phyloP scores from a whole-genome alignment of 2,329 filamentous ascomycete genomes.

The Neopestalotiopsis clavispora region DNA sequence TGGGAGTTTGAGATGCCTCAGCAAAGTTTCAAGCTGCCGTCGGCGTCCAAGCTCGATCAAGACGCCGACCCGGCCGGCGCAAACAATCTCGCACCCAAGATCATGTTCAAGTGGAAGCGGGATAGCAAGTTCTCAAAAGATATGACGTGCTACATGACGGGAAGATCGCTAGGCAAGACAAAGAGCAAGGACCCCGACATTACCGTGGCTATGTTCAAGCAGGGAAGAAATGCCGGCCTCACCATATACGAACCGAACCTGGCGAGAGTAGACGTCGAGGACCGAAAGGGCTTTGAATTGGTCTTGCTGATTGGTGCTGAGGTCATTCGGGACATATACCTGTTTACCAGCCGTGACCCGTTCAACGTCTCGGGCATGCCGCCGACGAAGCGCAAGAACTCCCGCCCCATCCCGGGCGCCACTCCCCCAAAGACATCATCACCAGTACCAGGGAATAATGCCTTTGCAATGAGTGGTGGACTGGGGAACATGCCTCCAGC shows the following conservation, averaged over 20 bases:
- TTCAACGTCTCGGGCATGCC: conserved; percentile 72
- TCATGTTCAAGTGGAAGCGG: conserved; percentile 87
- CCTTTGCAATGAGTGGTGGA: conserved; percentile 47
- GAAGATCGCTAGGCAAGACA: conserved; percentile 73
- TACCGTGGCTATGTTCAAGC: conserved; percentile 85
- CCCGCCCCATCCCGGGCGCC: conserved; percentile 40
- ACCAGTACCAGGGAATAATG: conserved; percentile 21
- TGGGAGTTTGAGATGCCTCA: conserved; percentile 96
- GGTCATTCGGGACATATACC: conserved; percentile 69
- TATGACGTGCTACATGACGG: conserved; percentile 85
- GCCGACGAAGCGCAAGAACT: conserved; percentile 47
- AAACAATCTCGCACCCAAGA: conserved; percentile 67
- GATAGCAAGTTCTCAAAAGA: conserved; percentile 87
- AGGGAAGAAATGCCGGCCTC: conserved; percentile 65
- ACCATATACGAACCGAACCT: conserved; percentile 95
- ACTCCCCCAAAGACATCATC: conserved; percentile 30
- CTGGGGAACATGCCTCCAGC: conserved; percentile 47
- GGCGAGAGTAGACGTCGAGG: conserved; percentile 87
- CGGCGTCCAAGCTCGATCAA: conserved; percentile 77
- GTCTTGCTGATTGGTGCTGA: conserved; percentile 70
- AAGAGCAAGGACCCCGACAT: conserved; percentile 94
- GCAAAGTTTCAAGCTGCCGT: conserved; percentile 81
- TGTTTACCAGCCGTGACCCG: conserved; percentile 69
- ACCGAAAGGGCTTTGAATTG: conserved; percentile 90
- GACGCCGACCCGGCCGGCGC: conserved; percentile 59